A percentile compares a stretch with the other conserved stretches of the same genome.
phyloP scores from a whole-genome alignment of 2,329 filamentous ascomycete species.

The Trichoderma lentiforme region DNA sequence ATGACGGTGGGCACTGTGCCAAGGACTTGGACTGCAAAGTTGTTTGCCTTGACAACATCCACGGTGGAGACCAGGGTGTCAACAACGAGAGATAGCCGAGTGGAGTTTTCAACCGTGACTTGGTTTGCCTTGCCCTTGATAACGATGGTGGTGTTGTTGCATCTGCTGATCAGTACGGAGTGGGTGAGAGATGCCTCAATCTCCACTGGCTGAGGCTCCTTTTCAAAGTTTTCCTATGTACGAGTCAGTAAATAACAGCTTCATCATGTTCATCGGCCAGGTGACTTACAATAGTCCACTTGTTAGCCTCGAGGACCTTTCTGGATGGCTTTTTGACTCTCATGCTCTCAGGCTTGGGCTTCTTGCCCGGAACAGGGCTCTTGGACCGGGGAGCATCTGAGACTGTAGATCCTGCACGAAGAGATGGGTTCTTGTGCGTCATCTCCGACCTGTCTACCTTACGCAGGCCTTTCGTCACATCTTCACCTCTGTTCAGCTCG shows the following conservation, averaged over 20 bases:
- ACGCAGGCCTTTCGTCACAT: constrained; percentile 82
- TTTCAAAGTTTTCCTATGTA: constrained; percentile 82
- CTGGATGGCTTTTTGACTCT: constrained; percentile 75
- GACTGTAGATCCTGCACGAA: constrained; percentile 71
- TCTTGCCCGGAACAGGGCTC: constrained; percentile 84
- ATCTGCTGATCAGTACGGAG: constrained; percentile 87
- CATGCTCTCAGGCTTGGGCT: constrained; percentile 83
- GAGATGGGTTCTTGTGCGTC: constrained; percentile 95
- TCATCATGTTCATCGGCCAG: not conserved
- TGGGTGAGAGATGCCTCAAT: constrained; percentile 80
- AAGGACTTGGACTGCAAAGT: constrained; percentile 90
- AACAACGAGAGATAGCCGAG: constrained; percentile 77
- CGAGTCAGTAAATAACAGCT: constrained; percentile 8
- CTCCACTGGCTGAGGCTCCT: constrained; percentile 67
- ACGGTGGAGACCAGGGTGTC: constrained; percentile 87
- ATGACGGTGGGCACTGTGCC: constrained; percentile 83
- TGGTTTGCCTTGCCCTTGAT: constrained; percentile 93
- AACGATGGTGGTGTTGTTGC: constrained; percentile 85
- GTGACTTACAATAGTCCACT: constrained; percentile 76
- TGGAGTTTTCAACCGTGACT: constrained; percentile 91
- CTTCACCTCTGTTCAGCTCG: constrained; percentile 82
- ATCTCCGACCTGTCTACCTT: constrained; percentile 95
- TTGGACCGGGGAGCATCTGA: constrained; percentile 65
- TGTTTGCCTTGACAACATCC: constrained; percentile 91
- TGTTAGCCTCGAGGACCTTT: constrained; percentile 80